Conservation (phyloP, 768 basidiomycete species). For the Cystobasidium onofrii region DNA sequence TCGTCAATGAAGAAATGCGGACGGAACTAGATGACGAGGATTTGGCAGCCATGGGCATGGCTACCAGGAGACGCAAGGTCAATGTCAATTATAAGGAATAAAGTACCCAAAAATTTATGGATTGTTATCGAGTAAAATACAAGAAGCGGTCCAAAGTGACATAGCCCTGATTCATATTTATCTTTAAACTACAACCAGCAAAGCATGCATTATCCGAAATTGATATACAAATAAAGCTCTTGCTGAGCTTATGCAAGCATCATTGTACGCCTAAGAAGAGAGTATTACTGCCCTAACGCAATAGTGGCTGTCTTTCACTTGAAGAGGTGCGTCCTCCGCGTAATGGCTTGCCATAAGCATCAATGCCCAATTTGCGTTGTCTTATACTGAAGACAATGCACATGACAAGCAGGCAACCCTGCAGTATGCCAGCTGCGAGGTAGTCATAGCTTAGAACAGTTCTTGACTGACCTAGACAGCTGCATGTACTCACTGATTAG, state of each 20-base stretch:
- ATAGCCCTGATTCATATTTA: background rate
- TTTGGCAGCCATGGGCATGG: background rate
- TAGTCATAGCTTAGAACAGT: too few species aligned
- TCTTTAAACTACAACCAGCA: background rate
- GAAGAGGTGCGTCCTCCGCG: background rate
- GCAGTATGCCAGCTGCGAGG: slow-evolving; percentile 61
- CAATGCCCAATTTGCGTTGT: slow-evolving; percentile 50
- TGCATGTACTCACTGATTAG: slow-evolving; percentile 33
- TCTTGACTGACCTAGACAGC: too few species aligned
- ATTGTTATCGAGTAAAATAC: too few species aligned
- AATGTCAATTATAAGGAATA: slow-evolving; percentile 24
- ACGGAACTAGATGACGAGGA: slow-evolving; percentile 10
- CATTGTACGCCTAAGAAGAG: background rate
- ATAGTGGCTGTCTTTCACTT: slow-evolving; percentile 13
- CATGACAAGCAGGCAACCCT: slow-evolving; percentile 69
- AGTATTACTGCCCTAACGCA: background rate
- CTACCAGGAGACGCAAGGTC: background rate
- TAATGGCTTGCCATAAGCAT: slow-evolving; percentile 31
- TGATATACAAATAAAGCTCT: background rate
- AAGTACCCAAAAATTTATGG: too few species aligned
- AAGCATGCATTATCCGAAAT: too few species aligned
- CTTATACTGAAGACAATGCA: slow-evolving; percentile 77
- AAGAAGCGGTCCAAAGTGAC: too few species aligned
- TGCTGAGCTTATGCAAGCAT: too few species aligned
- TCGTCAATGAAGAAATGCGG: background rate